phyloP scores from a whole-genome alignment of 192 early-diverging fungal genomes.

The Rhizophagus sp. region DNA sequence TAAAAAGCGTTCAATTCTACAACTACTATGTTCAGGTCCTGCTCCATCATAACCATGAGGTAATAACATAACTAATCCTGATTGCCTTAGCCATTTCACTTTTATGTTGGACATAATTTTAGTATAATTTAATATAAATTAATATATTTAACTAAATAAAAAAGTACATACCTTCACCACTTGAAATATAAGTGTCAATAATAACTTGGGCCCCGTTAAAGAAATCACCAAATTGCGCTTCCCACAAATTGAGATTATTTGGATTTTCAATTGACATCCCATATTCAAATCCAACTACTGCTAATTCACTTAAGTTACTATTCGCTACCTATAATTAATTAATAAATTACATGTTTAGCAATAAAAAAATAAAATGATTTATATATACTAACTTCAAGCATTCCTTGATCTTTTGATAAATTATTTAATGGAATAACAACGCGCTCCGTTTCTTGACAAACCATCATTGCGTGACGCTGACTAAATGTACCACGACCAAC shows the following conservation, averaged over 20 bases:
- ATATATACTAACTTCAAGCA: constrained; percentile 38
- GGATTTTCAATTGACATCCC: constrained; percentile 92
- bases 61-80: constrained; percentile 87
- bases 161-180: constrained; percentile 63
- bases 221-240: constrained; percentile 98
- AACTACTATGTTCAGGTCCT: constrained; percentile 92
- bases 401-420: constrained; percentile 41
- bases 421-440: constrained; percentile 86
- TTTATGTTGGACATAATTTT: neutral
- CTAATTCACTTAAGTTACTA: constrained; percentile 88
- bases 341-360: too few species aligned
- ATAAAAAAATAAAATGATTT: neutral
- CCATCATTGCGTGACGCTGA: constrained; percentile 96
- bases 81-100: constrained; percentile 94
- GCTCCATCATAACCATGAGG: constrained; percentile 96
- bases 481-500: constrained; percentile 98
- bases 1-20: constrained; percentile 92
- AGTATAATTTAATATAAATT: neutral
- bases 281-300: constrained; percentile 95
- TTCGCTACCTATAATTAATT: constrained; percentile 84
- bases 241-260: constrained; percentile 89
- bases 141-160: neutral
- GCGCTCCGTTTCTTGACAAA: constrained; percentile 86
- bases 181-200: constrained; percentile 88
- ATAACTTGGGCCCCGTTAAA: constrained; percentile 96